Conservation (phyloP, 148 eudicot genomes). For the Pharnaceum exiguum region DNA sequence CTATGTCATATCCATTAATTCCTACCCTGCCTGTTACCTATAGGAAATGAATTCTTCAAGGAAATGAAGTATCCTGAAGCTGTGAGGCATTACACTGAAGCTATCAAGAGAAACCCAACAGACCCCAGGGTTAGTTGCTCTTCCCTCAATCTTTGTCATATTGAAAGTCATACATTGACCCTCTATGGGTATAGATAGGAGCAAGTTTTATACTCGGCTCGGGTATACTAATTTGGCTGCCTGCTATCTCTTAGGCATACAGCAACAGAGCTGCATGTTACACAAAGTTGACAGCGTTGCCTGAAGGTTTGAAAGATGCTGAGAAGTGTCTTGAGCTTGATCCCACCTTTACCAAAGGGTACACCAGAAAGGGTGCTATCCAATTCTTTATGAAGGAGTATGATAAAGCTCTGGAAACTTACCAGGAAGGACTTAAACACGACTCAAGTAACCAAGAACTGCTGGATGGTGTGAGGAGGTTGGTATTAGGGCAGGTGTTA, state of each 20-base stretch:
- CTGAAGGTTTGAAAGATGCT: conserved; percentile 93
- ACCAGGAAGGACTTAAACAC: conserved; percentile 82
- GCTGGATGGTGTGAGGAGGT: conserved; percentile 87
- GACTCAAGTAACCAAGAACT: conserved; percentile 76
- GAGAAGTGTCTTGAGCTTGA: conserved; percentile 98
- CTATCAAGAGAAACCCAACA: conserved; percentile 78
- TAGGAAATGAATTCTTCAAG: conserved; percentile 87
- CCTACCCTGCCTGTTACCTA: neutral
- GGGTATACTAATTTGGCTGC: neutral
- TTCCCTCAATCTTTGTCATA: neutral
- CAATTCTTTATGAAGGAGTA: conserved; percentile 97
- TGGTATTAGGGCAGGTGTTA: neutral
- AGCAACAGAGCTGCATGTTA: conserved; percentile 95
- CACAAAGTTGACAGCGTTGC: conserved; percentile 89
- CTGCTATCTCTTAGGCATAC: conserved; percentile 43
- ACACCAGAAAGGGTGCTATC: conserved; percentile 84
- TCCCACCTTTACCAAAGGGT: conserved; percentile 84
- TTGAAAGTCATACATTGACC: neutral
- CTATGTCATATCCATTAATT: neutral
- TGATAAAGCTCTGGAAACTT: conserved; percentile 90
- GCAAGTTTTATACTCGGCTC: too few species aligned
- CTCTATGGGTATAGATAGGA: too few species aligned
- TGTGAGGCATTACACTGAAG: conserved; percentile 76
- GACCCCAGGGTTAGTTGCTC: conserved; percentile 52
- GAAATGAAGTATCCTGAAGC: conserved; percentile 92